Conservation (phyloP, 306 rosid genomes). For the Castanospermum australe region DNA sequence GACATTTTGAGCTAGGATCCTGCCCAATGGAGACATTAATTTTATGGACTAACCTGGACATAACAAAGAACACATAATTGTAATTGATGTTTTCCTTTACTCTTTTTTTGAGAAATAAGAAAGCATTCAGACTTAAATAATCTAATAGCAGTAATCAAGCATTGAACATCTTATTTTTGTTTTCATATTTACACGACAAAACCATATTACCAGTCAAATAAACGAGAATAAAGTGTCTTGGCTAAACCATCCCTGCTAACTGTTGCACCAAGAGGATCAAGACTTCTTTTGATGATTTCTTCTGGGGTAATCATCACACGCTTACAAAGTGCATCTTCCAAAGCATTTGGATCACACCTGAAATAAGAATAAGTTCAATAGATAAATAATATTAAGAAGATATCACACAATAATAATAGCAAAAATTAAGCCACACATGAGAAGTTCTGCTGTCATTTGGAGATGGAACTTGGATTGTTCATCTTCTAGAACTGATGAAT, state of each 20-base stretch:
- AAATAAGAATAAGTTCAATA: constrained; percentile 29
- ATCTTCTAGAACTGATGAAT: constrained; percentile 72
- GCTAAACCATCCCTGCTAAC: constrained; percentile 93
- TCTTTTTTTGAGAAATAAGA: constrained; percentile 4
- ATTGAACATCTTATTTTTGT: background rate
- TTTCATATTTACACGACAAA: constrained; percentile 12
- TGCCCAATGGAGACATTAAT: constrained; percentile 89
- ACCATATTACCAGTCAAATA: constrained; percentile 75
- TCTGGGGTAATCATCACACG: constrained; percentile 91
- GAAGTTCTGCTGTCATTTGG: constrained; percentile 82
- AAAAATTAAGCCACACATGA: constrained; percentile 57
- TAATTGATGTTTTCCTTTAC: constrained; percentile 15
- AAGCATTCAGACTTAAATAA: background rate
- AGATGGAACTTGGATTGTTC: constrained; percentile 79
- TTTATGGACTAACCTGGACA: constrained; percentile 85
- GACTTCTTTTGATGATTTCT: constrained; percentile 78
- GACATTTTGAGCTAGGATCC: constrained; percentile 66
- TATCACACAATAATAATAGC: constrained; percentile 29
- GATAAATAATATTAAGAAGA: constrained; percentile 12
- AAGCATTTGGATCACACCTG: constrained; percentile 70
- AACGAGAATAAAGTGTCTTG: constrained; percentile 78
- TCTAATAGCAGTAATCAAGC: background rate
- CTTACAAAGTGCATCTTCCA: constrained; percentile 79
- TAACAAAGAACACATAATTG: constrained; percentile 24
- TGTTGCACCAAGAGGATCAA: constrained; percentile 75